Base-by-base conservation (phyloP, 2,329 filamentous ascomycete species). In the Akanthomyces uredinophilus region DNA sequence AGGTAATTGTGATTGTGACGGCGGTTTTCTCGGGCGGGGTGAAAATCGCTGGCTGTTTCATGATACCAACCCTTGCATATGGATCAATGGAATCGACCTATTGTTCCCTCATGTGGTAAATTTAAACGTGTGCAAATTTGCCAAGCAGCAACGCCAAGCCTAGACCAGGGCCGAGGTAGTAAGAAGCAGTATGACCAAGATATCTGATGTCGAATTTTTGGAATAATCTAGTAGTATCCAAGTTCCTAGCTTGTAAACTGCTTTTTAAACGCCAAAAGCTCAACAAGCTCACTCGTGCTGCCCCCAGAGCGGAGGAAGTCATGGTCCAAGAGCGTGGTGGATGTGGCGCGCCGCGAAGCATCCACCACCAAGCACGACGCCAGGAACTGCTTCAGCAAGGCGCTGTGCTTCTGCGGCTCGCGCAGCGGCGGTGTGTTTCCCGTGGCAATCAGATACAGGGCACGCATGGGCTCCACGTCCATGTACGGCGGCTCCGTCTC, bases 401-500 rank as follows among this genome's bases (percentile, higher is more conserved):
- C 96, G 79, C 91, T 96, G 64, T 98, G 85, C 79, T 96, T 96
- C 78, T 98, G 94, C 1, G 95, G 94, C 78, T 97, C 96, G 88
- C 98, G 98, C 65, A 99, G 84, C 62, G 92, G 87, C 32, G 95
- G 95, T 2, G 95, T 98, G 67, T 94, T 94, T 78, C 98, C 97
- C 60, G 95, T 99, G 52, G 95, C 95, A 73, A 99, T 99, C 65
- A 99, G 85, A 74, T 96, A 99, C 53, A 99, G 84, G 7, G 95
- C 95, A 81, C 98, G 98, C 61, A 99, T 84, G 0, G 95, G 95
- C 76, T 98, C 94, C 77, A 98, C 94, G 77, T 98, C 98, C 47
- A 98, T 85, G 74, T 99, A 99, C 0, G 95, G 95, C 6, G 95
- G 95, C 76, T 99, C 95, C 20, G 92, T 96, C 75, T 99, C 95